These are phyloP conservation scores for Globisporangium mamillatum DNA, from an alignment of 352 stramenopile species.

Conservation along the genomic window DNA sequence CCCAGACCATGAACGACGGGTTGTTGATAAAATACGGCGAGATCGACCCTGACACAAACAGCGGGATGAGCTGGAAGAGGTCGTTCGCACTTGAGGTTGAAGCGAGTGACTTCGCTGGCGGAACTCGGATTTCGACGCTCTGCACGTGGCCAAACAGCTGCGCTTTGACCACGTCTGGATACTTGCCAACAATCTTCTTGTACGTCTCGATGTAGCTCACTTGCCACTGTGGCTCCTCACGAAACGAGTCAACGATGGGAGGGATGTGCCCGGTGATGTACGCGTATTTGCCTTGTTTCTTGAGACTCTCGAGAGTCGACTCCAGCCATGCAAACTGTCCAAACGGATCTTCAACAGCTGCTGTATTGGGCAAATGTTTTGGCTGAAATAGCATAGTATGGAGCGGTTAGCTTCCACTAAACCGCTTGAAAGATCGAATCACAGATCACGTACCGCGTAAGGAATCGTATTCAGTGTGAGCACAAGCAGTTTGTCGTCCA, in stretches of 20 bases:
- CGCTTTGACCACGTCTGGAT: conserved; percentile 66
- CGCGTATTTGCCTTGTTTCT: conserved; percentile 40
- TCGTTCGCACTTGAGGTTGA: conserved; percentile 6
- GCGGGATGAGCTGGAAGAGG: conserved; percentile 37
- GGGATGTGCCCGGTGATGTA: conserved; percentile 91
- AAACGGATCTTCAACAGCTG: conserved; percentile 77
- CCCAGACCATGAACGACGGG: conserved; percentile 87
- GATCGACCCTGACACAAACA: conserved; percentile 80
- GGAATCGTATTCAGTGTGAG: conserved; percentile 80
- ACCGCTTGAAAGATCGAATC: not conserved
- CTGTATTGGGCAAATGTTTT: conserved; percentile 72
- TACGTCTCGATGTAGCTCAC: conserved; percentile 83
- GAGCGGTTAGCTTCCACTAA: conserved; percentile 31
- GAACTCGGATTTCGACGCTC: conserved; percentile 85
- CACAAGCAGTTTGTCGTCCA: conserved; percentile 61
- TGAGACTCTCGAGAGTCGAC: conserved; percentile 50
- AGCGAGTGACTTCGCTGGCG: conserved; percentile 18
- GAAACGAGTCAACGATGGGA: conserved; percentile 86
- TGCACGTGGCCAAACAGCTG: conserved; percentile 92
- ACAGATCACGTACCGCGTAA: conserved; percentile 68
- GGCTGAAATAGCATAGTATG: conserved; percentile 27
- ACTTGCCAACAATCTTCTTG: conserved; percentile 62
- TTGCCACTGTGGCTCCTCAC: conserved; percentile 80
- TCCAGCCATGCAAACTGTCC: conserved; percentile 90
- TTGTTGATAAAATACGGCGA: conserved; percentile 89